A percentile compares a stretch with the other conserved stretches of the same genome.
phyloP scores from a whole-genome alignment of 2,329 filamentous ascomycete species.

The Hymenoscyphus albidus region DNA sequence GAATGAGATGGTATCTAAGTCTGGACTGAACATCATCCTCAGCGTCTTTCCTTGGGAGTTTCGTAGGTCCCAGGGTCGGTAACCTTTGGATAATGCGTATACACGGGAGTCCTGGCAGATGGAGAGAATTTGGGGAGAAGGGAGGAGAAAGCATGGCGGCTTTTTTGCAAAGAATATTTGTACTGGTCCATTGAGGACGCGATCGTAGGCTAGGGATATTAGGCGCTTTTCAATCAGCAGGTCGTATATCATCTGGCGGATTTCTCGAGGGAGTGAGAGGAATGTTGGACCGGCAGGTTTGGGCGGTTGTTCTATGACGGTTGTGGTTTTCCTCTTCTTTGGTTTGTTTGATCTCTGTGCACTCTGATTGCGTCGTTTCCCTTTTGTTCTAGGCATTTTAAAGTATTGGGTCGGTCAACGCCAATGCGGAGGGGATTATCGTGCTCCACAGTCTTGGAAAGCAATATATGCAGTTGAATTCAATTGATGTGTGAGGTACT shows the following conservation, averaged over 20 bases:
- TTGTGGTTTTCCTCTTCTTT: neutral
- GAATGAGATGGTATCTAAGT: neutral
- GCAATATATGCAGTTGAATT: neutral
- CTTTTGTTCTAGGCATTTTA: neutral
- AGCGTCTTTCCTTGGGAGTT: neutral
- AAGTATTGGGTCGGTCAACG: neutral
- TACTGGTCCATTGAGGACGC: neutral
- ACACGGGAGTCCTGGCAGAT: neutral
- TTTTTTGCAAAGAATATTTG: slow-evolving; percentile 1
- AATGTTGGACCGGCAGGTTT: neutral
- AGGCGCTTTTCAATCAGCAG: neutral
- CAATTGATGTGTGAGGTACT: neutral
- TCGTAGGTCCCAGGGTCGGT: neutral
- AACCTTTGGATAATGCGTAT: neutral
- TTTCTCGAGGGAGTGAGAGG: neutral
- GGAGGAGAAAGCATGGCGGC: neutral
- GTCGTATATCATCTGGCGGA: neutral
- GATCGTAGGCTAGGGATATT: neutral
- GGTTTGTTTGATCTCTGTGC: neutral
- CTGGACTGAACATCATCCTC: neutral
- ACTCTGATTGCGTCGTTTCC: neutral
- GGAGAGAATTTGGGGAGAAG: neutral
- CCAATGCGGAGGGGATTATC: neutral
- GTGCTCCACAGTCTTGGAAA: neutral
- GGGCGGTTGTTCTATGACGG: neutral